Evolutionary conservation across 2,329 filamentous ascomycete genomes (phyloP), one percentile per base, ranked within the genome.

Genomic region (Aspergillus costaricaensis): DNA sequence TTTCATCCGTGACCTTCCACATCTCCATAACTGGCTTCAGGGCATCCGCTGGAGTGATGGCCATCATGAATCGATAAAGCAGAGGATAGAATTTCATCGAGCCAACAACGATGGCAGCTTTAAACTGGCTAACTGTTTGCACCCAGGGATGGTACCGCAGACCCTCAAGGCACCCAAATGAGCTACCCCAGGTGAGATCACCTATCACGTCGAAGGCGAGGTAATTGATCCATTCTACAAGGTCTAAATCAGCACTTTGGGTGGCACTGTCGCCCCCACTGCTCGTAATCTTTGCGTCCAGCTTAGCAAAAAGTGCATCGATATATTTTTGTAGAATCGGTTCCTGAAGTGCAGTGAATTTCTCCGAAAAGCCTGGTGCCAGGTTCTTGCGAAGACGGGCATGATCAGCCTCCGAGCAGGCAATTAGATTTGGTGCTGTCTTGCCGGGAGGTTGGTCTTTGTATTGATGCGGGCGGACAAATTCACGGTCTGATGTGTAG

Each of bases 271-370:
- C n/a, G 1, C 25, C 17, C 9, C 23, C 14, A 2, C 21, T 38
- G 4, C 23, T 19, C 2, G 32, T 38, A 10, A 61, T 41, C 50
- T 60, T 57, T 9, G 49, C 36, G 8, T 51, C 58, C 12, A 63
- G 27, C 41, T 65, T 62, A 8, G 47, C 23, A 9, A 69, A 58
- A 1, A 74, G 41, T 7, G 62, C 38, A 30, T 68, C 57, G 12
- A 67, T 65, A 17, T 66, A 68, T 2, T 55, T 36, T 14, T 59
- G 30, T 14, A 75, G 57, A 1, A 70, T 54, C 5, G 57, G 44
- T 51, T 74, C 70, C 49, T 74, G 71, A 12, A 68, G 61, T 9
- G 44, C 43, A 7, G 71, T 38, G 1, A 64, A 61, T 10, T 55
- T 52, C 8, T 70, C 61, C 1, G 66, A 69, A 52, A 74, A 72